Evolutionary conservation across 2,329 filamentous ascomycete genomes (phyloP), one percentile per base, ranked within the genome.

Genomic region (Penicillium corylophilum): DNA sequence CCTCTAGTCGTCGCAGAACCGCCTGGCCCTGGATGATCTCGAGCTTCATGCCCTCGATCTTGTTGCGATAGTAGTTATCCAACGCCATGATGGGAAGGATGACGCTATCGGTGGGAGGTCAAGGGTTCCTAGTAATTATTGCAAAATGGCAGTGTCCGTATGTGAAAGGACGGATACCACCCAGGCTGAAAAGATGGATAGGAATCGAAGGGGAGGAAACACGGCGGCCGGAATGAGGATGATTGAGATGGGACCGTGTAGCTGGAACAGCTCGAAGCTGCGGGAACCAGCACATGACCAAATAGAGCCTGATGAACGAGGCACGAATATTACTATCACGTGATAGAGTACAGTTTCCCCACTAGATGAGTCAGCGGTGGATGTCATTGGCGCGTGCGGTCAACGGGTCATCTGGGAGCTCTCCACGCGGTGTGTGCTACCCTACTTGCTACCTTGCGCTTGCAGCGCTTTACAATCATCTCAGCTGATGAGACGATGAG

Each of bases 31-130:
- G 93, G 74, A 99, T 93, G 73, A 99, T 99, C 84, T 99, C 93
- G 74, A 99, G 91, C 88, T 97, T 97, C 89, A 97, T 96, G 74
- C 89, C 87, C 89, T 99, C 94, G 78, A 97, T 97, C 83, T 99
- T 99, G 82, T 97, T 97, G 79, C 94, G 90, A 77, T 95, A 99
- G 80, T 96, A 99, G 77, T 89, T 95, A 77, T 97, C 94, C 78
- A 99, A 89, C 84, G 93, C 92, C 94, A 99, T 99, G 83, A 68
- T 54, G 54, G 44, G 60, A 47, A 51, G 56, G 35, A 64, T 62
- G 57, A 62, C 59, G 60, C 60, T 63, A 55, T 57, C 56, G 38
- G 24, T 50, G 50, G 50, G 54, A 48, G 41, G 49, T 52, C 44
- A 50, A 57, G 44, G 16, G 45, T 26, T 20, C 22, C 15, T 24